Evolutionary conservation across 192 early-diverging fungal genomes (phyloP), one percentile per base, ranked within the genome.

Genomic region (Mortierella antarctica): DNA sequence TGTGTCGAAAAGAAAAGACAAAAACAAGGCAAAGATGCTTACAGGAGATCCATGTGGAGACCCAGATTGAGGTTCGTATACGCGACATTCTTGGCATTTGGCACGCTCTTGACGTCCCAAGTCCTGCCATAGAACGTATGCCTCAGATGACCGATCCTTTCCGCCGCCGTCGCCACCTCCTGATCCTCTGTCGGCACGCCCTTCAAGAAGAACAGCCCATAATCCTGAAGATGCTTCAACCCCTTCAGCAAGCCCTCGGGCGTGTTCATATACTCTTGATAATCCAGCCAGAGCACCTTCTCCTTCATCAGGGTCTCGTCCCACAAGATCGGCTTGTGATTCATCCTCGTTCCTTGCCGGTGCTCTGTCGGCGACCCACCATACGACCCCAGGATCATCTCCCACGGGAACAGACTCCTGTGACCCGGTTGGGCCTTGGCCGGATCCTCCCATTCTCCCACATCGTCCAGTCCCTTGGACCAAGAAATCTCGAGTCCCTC

Each of bases 31-130:
- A 1, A 47, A 55, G 18, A 69, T 31, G 71, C 88, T 82, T 88
- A 93, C 93, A 95, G 80, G 49, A 96, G 82, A 87, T 96, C 95
- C 95, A 95, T 95, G 70, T 96, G 95, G 50, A 94, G 88, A 0
- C 93, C 94, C 17, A 96, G 85, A 70, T 91, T 86, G 31, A 96
- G 84, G 56, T 83, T 86, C 0, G 95, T 95, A 71, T 96, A 96
- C 6, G 95, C 95, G 82, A 96, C 94, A 82, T 96, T 96, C 65
- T 89, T 93, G 13, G 93, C 88, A 55, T 93, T 82, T 7, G 88
- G 88, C 4, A 91, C 82, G 48, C 86, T 92, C 82, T 92, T 93
- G 42, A 96, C 95, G 82, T 96, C 89, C 89, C 90, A 95, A 18
- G 87, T 87, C 10, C 75, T 57, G 6, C 94, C 94, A 84, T 96